Base-by-base conservation (phyloP, 768 basidiomycete genomes). In the Dendrothele bispora region DNA sequence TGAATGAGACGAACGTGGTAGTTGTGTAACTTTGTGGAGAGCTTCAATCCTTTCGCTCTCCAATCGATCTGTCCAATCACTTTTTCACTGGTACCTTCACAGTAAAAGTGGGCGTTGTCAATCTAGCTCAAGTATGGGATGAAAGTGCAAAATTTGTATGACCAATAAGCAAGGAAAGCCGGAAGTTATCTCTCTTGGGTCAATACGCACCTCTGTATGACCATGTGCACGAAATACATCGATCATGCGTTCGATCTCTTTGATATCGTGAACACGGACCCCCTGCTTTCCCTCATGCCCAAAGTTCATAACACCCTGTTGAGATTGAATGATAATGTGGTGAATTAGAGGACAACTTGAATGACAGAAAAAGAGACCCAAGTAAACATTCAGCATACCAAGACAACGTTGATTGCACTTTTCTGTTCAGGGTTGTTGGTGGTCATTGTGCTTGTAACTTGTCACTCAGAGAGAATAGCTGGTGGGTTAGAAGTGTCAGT, bases 11-110 rank as follows among this genome's bases (percentile, higher is more conserved):
- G 45, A 24, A 60, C 61, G 7, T 54, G 46, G 28, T 49, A 59
- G 1, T 75, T 74, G 41, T 71, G 74, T 26, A 72, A 66, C 59
- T 80, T 80, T 5, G 75, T 79, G 7, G 73, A 74, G 48, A 79
- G 61, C 42, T 61, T 62, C 32, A 79, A 49, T 0, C 71, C 73
- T 14, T 71, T 61, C 30, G 63, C 54, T 55, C 74, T 61, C 69
- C 70, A 75, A 35, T 60, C 61, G 49, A 66, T 59, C 61, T 71
- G 56, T n/a, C 67, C 75, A 10, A 77, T 66, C 45, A 61, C 64
- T 53, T 73, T 62, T 55, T 56, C 55, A 4, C 46, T 30, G 18
- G 50, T 48, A 25, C 55, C 53, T 3, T 28, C 36, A 27, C 37
- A 20, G 29, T 53, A 55, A 3, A 36, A 7, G 20, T 51, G 55